Evolutionary conservation across 352 stramenopile genomes (phyloP).

Genomic region (Chrysophaeum taylorii): DNA sequence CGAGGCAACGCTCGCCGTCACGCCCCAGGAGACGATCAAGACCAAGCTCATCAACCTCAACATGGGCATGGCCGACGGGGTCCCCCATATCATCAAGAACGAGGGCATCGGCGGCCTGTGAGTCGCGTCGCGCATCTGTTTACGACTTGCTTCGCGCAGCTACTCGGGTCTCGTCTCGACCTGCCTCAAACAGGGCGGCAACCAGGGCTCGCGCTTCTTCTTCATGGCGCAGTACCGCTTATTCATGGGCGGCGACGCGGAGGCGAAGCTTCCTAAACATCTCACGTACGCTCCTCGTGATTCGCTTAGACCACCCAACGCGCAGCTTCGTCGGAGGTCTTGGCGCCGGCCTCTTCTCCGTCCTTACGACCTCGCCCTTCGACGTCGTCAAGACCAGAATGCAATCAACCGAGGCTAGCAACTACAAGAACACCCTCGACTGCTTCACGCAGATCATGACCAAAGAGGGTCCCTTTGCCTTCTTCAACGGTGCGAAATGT

Average conservation of each 20-base stretch:
- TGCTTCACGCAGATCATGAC: slow-evolving; percentile 75
- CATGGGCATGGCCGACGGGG: slow-evolving; percentile 69
- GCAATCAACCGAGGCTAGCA: slow-evolving; percentile 45
- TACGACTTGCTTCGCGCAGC: too few relatives aligned
- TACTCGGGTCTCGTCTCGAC: slow-evolving; percentile 85
- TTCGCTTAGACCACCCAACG: too few relatives aligned
- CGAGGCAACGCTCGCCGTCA: slow-evolving; percentile 77
- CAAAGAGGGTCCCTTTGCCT: slow-evolving; percentile 68
- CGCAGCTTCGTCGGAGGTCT: slow-evolving; percentile 6
- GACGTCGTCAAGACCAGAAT: slow-evolving; percentile 57
- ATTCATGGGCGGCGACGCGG: slow-evolving; percentile 33
- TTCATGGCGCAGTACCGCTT: slow-evolving; percentile 32
- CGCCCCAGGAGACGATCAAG: slow-evolving; percentile 89
- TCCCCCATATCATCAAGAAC: slow-evolving; percentile 75
- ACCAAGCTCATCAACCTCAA: slow-evolving; percentile 94
- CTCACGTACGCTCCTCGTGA: too few relatives aligned
- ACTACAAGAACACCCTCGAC: slow-evolving; percentile 61
- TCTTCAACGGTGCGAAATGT: slow-evolving; percentile 84
- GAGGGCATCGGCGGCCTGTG: slow-evolving; percentile 77
- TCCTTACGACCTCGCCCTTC: slow-evolving; percentile 87
- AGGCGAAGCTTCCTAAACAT: slow-evolving; percentile 37
- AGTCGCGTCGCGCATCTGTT: too few relatives aligned
- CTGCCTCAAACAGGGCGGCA: slow-evolving; percentile 87
- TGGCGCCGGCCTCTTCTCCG: slow-evolving; percentile 83
- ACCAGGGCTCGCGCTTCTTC: slow-evolving; percentile 90